phyloP scores from a whole-genome alignment of 2,329 filamentous ascomycete species.

The Calonectria hawksworthii region DNA sequence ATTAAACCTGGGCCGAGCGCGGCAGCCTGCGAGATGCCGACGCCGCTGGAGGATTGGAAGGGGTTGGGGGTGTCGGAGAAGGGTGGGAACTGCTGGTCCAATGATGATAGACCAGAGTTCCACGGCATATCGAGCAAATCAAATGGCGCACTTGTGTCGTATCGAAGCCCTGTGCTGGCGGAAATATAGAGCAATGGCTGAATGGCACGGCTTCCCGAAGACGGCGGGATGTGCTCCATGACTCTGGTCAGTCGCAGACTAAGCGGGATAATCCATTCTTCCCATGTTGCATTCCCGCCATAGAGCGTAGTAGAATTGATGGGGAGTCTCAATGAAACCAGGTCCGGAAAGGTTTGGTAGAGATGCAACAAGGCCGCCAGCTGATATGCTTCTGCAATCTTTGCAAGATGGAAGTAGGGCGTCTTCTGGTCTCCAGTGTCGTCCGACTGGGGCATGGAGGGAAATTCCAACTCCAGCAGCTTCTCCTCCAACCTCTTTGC shows the following conservation, averaged over 20 bases:
- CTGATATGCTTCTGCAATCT: conserved; percentile 57
- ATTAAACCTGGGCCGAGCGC: conserved; percentile 31
- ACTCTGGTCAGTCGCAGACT: conserved; percentile 50
- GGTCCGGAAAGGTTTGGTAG: conserved; percentile 56
- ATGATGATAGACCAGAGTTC: conserved; percentile 17
- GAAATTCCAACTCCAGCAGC: conserved; percentile 50
- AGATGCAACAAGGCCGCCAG: conserved; percentile 55
- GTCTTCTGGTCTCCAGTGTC: conserved; percentile 51
- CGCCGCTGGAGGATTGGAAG: conserved; percentile 20
- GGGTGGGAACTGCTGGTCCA: conserved; percentile 25
- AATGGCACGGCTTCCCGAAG: conserved; percentile 54
- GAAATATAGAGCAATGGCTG: conserved; percentile 55
- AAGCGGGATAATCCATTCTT: conserved; percentile 54
- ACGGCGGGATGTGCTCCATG: conserved; percentile 51
- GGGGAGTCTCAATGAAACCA: conserved; percentile 50
- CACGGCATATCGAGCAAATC: conserved; percentile 35
- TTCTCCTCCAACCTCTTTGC: conserved; percentile 53
- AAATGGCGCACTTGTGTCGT: conserved; percentile 34
- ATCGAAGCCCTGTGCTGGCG: conserved; percentile 52
- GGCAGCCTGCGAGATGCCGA: conserved; percentile 26
- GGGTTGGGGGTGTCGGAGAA: conserved; percentile 2
- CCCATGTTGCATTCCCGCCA: conserved; percentile 48
- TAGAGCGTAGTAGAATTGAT: conserved; percentile 33
- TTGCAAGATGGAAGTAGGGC: conserved; percentile 49
- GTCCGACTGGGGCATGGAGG: conserved; percentile 20